These are phyloP conservation scores for Colletotrichum endophyticum DNA, from an alignment of 2,329 filamentous ascomycete species.

Conservation along the genomic window DNA sequence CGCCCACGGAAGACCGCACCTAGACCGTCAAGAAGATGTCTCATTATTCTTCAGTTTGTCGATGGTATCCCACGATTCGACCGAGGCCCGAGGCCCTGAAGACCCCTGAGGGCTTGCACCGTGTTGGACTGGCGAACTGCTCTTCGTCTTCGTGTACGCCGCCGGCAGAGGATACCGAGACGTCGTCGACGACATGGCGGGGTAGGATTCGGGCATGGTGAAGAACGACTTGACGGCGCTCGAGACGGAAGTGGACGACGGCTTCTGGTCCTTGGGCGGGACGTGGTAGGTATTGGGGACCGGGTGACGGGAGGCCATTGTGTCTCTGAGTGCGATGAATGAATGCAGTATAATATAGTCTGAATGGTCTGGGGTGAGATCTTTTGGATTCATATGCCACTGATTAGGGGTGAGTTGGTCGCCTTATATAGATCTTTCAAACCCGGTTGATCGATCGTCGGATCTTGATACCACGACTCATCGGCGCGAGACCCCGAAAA, in stretches of 20 bases:
- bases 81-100: background rate
- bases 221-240: background rate
- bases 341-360: background rate
- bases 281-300: background rate
- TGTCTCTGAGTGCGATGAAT: background rate
- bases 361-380: background rate
- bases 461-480: background rate
- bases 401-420: background rate
- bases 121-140: background rate
- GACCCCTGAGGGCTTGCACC: background rate
- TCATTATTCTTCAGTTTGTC: background rate
- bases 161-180: background rate
- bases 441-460: background rate
- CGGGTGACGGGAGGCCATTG: constrained; percentile 6
- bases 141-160: background rate
- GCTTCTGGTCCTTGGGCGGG: background rate
- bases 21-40: background rate
- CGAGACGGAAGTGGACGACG: background rate
- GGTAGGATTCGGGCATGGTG: background rate
- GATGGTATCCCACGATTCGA: background rate
- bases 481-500: background rate
- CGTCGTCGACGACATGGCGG: background rate
- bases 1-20: background rate
- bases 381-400: background rate
- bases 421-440: background rate